A percentile compares a stretch with the other conserved stretches of the same genome.
These are phyloP conservation scores for Labyrinthula sp. DNA, from an alignment of 352 stramenopile species.

Conservation along the genomic window DNA sequence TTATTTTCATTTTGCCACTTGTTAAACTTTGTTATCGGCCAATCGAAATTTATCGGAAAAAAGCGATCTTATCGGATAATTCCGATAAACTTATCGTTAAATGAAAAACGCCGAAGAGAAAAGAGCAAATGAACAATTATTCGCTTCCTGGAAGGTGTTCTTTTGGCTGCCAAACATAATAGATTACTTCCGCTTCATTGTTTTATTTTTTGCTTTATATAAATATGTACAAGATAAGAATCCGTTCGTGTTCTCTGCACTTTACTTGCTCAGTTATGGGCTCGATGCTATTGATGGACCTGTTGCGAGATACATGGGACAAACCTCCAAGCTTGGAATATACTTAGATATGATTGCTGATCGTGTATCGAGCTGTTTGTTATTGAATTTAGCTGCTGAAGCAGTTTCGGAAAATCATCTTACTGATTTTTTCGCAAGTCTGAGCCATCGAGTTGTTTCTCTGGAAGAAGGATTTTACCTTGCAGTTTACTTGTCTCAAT, in stretches of 20 bases:
- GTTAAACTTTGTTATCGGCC: too few species aligned
- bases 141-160: too few species aligned
- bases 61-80: too few species aligned
- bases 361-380: conserved; percentile 6
- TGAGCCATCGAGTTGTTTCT: too few species aligned
- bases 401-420: conserved; percentile 1
- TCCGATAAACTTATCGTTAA: too few species aligned
- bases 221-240: not conserved
- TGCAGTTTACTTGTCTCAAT: not conserved
- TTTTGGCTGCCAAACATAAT: conserved; percentile 27
- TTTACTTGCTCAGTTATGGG: conserved; percentile 20
- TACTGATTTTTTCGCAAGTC: too few species aligned
- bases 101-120: too few species aligned
- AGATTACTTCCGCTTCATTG: conserved; percentile 19
- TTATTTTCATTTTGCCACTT: too few species aligned
- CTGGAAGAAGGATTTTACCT: not conserved
- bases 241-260: conserved; percentile 1
- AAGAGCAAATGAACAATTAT: too few species aligned
- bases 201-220: conserved; percentile 14
- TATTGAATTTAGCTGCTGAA: conserved; percentile 9
- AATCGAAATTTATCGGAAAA: too few species aligned
- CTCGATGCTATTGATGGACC: conserved; percentile 20
- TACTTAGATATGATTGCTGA: conserved; percentile 29
- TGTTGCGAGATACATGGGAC: conserved; percentile 11
- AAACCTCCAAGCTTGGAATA: conserved; percentile 23